Conservation (phyloP, 2,329 filamentous ascomycete species). For the Penicillium aurantiogriseum region DNA sequence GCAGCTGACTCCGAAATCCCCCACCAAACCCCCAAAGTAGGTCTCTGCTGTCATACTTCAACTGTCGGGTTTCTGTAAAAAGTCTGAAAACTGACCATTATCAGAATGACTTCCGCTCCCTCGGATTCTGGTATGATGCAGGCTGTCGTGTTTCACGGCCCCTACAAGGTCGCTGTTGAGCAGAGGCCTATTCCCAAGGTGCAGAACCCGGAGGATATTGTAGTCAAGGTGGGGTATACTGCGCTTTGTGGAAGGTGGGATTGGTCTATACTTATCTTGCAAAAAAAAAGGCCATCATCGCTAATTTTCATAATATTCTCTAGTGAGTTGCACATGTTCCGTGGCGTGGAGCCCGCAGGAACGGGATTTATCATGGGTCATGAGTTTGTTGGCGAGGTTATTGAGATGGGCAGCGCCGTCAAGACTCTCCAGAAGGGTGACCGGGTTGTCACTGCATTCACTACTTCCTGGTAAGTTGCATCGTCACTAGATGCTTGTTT, state of each 20-base stretch:
- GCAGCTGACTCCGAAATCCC: slow-evolving; percentile 2
- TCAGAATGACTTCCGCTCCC: slow-evolving; percentile 18
- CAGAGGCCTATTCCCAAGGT: slow-evolving; percentile 76
- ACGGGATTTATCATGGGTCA: slow-evolving; percentile 70
- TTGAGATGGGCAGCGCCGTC: slow-evolving; percentile 66
- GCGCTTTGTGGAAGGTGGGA: slow-evolving; percentile 84
- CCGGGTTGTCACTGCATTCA: slow-evolving; percentile 79
- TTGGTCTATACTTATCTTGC: background rate
- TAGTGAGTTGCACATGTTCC: slow-evolving; percentile 82
- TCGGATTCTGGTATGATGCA: slow-evolving; percentile 63
- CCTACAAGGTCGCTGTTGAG: slow-evolving; percentile 71
- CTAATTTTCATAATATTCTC: background rate
- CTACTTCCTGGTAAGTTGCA: slow-evolving; percentile 65
- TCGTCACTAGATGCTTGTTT: background rate
- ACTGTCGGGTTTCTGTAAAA: background rate
- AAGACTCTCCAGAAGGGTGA: slow-evolving; percentile 71
- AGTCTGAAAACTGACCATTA: slow-evolving; percentile 7
- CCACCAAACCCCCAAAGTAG: slow-evolving; percentile 1
- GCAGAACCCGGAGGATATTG: slow-evolving; percentile 68
- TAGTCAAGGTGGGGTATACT: slow-evolving; percentile 79
- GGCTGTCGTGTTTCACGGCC: slow-evolving; percentile 82
- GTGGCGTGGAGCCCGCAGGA: slow-evolving; percentile 70
- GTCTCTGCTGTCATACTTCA: background rate
- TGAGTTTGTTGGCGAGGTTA: slow-evolving; percentile 78
- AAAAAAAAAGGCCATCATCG: background rate